Base-by-base conservation (phyloP, 257 asterid species). In the Vinca minor region DNA sequence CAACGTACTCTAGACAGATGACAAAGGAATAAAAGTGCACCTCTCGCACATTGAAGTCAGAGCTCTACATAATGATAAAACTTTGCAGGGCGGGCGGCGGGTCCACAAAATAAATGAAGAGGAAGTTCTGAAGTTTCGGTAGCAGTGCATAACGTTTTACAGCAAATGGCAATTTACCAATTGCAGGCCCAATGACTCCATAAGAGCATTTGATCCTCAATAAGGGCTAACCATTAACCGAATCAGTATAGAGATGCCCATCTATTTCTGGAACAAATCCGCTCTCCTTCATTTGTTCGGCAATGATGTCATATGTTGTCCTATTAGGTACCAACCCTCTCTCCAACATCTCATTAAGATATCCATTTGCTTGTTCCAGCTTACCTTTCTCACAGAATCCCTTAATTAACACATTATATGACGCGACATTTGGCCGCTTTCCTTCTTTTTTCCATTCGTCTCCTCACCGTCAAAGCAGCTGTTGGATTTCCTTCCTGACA, bases 281-380 rank as follows among this genome's bases (percentile, higher is more conserved):
- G 70, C 84, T 89, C 61, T 89, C 98, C 85, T 82, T 77, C 93
- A 88, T 92, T 69, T 78, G 87, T 76, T 82, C 85, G 65, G 79
- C 80, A 64, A 91, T 82, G 65, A 85, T 73, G 65, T 88, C 94
- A 68, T 89, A 92, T 7, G 98, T 87, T 25, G 73, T 71, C 55
- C 82, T 73, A 62, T 87, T 89, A 41, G 97, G 96, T 46, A 79
- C 79, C 72, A 92, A 70, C 49, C 98, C 98, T 70, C 81, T 92
- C 83, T 85, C 98, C 86, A 89, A 67, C 98, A 89, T 89, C 87
- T 89, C 95, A 31, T 89, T 89, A 57, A 92, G 86, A 75, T 74
- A 70, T 20, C 53, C 28, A 41, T 89, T 87, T 46, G 98, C 96
- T 68, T 83, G 84, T 67, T 87, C 89, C 71, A 87, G 68, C 70